Base-by-base conservation (phyloP, 2,329 filamentous ascomycete genomes). In the Pseudogymnoascus destructans region DNA sequence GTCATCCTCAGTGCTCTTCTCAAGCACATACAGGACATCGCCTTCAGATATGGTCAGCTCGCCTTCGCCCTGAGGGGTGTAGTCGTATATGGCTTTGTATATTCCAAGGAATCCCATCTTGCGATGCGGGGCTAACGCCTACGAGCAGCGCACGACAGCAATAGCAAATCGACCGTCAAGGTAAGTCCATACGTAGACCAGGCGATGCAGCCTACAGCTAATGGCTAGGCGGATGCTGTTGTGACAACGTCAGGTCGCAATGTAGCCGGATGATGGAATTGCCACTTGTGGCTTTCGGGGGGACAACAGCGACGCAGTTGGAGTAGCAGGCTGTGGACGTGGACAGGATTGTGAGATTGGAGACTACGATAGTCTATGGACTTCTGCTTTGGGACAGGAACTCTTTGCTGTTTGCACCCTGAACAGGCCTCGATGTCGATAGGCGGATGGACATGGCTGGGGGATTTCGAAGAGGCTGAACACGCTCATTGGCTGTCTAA, bases 31-130 rank as follows among this genome's bases (percentile, higher is more conserved):
- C 60, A 97, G 81, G 62, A 96, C 71, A 73, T 96, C 92, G 60
- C 90, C 90, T 68, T 96, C 91, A 59, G 74, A 76, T 66, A 97
- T 87, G 63, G 85, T 79, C 61, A 97, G 79, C 79, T 97, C 92
- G 64, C 87, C 87, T 67, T 89, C 86, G 66, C 83, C 84, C 72
- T 95, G 89, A 62, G 92, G 89, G 70, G 79, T 78, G 76, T 97
- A 97, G 75, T 95, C 90, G 77, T 95, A 97, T 68, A 95, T 69
- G 68, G 91, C 92, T 70, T 83, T 87, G 76, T 89, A 95, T 64
- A 97, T 84, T 66, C 89, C 91, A 68, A 95, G 74, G 76, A 97
- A 97, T 64, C 87, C 89, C 91, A 96, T 96, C 46, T 64, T 68
- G 54, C 17, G 25, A 52, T 52, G 46, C 46, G 25, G 42, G 42